phyloP scores from a whole-genome alignment of 2,329 filamentous ascomycete genomes.

The Lachnellula hyalina region DNA sequence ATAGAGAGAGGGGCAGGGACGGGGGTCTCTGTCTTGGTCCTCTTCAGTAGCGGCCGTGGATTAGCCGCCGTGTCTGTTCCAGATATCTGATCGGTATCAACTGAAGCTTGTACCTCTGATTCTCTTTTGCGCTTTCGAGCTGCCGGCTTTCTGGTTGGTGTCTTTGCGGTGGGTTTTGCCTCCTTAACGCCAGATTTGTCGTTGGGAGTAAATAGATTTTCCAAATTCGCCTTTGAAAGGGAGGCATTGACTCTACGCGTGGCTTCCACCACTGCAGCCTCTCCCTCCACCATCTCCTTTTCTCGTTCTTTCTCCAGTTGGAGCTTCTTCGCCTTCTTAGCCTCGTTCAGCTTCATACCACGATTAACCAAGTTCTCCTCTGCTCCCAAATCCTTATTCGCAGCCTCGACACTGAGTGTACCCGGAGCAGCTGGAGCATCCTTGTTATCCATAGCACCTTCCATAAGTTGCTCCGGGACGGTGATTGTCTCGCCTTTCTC shows the following conservation, averaged over 20 bases:
- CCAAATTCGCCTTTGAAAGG: constrained; percentile 31
- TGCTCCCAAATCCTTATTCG: constrained; percentile 42
- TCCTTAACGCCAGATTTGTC: constrained; percentile 9
- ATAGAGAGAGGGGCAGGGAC: constrained; percentile 41
- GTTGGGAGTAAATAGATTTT: constrained; percentile 32
- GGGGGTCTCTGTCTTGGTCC: constrained; percentile 53
- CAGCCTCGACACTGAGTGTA: constrained; percentile 46
- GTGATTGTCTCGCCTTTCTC: constrained; percentile 60
- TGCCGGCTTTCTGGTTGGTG: constrained; percentile 16
- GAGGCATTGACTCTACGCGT: constrained; percentile 41
- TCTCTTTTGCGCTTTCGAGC: constrained; percentile 31
- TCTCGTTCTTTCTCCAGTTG: constrained; percentile 50
- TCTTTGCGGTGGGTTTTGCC: constrained; percentile 20
- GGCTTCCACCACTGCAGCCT: constrained; percentile 53
- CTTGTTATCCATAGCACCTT: constrained; percentile 30
- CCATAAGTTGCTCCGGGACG: constrained; percentile 27
- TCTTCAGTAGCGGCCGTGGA: constrained; percentile 39
- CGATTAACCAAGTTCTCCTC: constrained; percentile 63
- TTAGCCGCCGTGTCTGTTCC: constrained; percentile 15
- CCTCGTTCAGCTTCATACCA: constrained; percentile 73
- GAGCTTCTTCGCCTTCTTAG: constrained; percentile 67
- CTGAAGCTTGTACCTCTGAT: constrained; percentile 10
- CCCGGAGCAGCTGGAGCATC: constrained; percentile 46
- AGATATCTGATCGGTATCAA: constrained; percentile 19
- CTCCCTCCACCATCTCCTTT: constrained; percentile 58